These are phyloP conservation scores for Mycena maculata DNA, from an alignment of 768 basidiomycete genomes.

Conservation along the genomic window DNA sequence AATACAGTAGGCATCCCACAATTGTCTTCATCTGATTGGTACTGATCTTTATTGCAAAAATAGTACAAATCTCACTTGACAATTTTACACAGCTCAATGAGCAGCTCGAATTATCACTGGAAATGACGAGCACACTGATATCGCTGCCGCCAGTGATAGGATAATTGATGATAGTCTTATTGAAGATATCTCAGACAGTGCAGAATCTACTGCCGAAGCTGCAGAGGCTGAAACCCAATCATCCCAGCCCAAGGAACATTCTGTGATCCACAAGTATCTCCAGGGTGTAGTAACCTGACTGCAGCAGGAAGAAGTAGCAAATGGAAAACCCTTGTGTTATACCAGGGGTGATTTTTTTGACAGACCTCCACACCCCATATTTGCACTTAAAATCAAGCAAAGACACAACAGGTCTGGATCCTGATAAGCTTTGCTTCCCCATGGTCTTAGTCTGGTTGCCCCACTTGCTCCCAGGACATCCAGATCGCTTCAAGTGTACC, in stretches of 20 bases:
- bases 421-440: background rate
- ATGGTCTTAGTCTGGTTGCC: slow-evolving; percentile 10
- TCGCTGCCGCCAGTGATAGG: background rate
- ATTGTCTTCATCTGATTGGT: background rate
- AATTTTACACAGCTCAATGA: slow-evolving; percentile 1
- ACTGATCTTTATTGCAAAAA: background rate
- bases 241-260: background rate
- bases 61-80: background rate
- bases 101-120: background rate
- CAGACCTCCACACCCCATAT: background rate
- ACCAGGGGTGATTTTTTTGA: background rate
- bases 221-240: background rate
- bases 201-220: background rate
- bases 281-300: background rate
- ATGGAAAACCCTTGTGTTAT: background rate
- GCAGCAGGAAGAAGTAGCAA: background rate
- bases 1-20: background rate
- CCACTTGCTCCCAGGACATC: slow-evolving; percentile 12
- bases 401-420: background rate
- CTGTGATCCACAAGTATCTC: background rate
- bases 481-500: slow-evolving; percentile 24
- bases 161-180: background rate
- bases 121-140: slow-evolving; percentile 1
- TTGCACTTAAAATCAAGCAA: background rate
- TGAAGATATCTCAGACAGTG: background rate